Percentiles rank a stretch among this genome's conserved stretches.
These are phyloP conservation scores for Sordariomycetes sp. DNA, from an alignment of 2,329 filamentous ascomycete genomes.

Conservation along the genomic window DNA sequence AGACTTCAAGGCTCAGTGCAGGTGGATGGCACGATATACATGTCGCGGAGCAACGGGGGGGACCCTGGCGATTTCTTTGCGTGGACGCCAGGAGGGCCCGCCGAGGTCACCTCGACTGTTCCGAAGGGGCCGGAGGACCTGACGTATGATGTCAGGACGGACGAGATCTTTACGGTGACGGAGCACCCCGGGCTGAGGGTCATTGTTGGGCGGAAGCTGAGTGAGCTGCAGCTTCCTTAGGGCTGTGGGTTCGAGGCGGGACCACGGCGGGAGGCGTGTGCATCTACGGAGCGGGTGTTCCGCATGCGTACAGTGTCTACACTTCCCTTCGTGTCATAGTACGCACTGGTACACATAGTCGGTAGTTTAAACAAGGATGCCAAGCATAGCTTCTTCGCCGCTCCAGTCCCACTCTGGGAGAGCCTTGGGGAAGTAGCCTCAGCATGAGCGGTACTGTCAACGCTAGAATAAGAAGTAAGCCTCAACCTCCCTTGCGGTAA, in stretches of 20 bases:
- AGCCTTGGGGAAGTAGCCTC: too few relatives aligned
- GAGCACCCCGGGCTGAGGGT: constrained; percentile 3
- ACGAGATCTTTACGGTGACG: constrained; percentile 11
- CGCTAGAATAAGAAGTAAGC: too few relatives aligned
- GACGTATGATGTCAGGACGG: constrained; percentile 17
- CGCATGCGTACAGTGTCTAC: too few relatives aligned
- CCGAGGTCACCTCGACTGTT: constrained; percentile 12
- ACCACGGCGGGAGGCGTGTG: too few relatives aligned
- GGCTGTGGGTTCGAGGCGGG: neutral
- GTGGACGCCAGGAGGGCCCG: constrained; percentile 16
- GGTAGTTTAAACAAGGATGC: too few relatives aligned
- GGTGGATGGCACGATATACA: constrained; percentile 18
- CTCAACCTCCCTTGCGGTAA: too few relatives aligned
- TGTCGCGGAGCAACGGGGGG: constrained; percentile 19
- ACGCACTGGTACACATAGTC: too few relatives aligned
- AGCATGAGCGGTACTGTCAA: too few relatives aligned
- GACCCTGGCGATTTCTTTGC: constrained; percentile 18
- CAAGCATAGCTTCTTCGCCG: too few relatives aligned
- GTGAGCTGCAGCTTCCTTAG: neutral
- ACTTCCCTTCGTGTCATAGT: too few relatives aligned
- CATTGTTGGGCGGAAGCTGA: neutral
- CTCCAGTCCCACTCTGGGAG: too few relatives aligned
- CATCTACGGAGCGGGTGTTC: too few relatives aligned
- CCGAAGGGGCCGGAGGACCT: constrained; percentile 20
- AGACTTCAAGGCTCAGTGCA: constrained; percentile 22